Base-by-base conservation (phyloP, 2,329 filamentous ascomycete species). In the Neoarthrinium moseri region DNA sequence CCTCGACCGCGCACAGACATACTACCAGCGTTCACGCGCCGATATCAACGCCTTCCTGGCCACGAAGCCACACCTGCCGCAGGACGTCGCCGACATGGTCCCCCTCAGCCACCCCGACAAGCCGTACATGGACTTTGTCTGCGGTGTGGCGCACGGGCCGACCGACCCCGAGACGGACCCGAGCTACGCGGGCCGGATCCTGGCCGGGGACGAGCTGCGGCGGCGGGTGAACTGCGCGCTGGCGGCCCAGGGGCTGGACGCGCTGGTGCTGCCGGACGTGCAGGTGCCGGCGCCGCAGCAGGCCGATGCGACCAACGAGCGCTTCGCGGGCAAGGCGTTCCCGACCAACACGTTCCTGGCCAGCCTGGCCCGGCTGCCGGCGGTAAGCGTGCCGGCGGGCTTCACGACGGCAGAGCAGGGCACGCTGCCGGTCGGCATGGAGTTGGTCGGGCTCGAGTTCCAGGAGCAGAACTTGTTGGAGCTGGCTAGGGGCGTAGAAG, bases 61-160 rank as follows among this genome's bases (percentile, higher is more conserved):
- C 20, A 72, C 71, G 53, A 66, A 72, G 45, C 67, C 71, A 3
- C 48, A 60, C 34, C 50, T 62, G 8, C 44, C 52, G 60, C 48
- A 53, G 39, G 51, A 55, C 22, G 21, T 56, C 39, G 47, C 50
- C 22, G 54, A 57, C 26, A 50, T 53, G 11, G 21, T 56, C 4
- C 50, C 50, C 20, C 7, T 7, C 10, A 43, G 38, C 18, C 45
- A 33, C 4, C 39, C 53, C 12, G 40, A 45, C 24, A 49, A 47
- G 15, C 53, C 48, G 1, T 54, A 49, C 21, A 46, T 62, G 6
- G 55, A 54, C 11, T 46, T 57, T 5, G 52, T 60, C 29, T 52
- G 52, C 20, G 55, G 48, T 3, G 33, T 62, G 3, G 53, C 53
- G 15, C 57, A 58, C 32, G 50, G 45, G 5, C 50, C 45, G 3